Percentiles rank a stretch among this genome's conserved stretches.
phyloP scores from a whole-genome alignment of 768 basidiomycete genomes.

The Mycena capillaripes region DNA sequence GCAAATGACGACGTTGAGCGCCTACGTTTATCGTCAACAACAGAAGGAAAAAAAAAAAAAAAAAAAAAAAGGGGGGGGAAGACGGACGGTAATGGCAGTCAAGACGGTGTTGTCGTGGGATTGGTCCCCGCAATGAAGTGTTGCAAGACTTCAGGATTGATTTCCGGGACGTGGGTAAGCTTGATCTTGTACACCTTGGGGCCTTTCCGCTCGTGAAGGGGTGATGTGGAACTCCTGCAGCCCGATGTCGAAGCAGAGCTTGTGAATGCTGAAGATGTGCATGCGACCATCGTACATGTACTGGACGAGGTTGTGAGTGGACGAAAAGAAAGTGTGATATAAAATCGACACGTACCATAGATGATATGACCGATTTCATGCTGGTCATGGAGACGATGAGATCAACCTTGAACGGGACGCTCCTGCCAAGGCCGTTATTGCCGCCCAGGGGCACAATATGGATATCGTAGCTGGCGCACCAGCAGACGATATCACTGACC shows the following conservation, averaged over 20 bases:
- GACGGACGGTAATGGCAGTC: slow-evolving; percentile 68
- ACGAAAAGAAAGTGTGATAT: background rate
- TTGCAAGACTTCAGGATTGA: slow-evolving; percentile 67
- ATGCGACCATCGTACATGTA: slow-evolving; percentile 68
- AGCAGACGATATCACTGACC: too few species aligned
- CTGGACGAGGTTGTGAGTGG: background rate
- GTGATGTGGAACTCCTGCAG: slow-evolving; percentile 77
- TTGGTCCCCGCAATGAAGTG: slow-evolving; percentile 70
- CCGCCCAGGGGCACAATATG: too few species aligned
- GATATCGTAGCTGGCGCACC: too few species aligned
- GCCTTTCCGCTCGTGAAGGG: slow-evolving; percentile 55
- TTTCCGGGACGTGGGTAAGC: slow-evolving; percentile 68
- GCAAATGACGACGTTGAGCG: slow-evolving; percentile 68
- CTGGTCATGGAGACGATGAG: too few species aligned
- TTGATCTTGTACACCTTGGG: slow-evolving; percentile 78
- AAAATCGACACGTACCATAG: too few species aligned
- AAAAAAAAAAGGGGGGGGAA: too few species aligned
- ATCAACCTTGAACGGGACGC: too few species aligned
- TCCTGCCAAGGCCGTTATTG: too few species aligned
- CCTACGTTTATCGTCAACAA: slow-evolving; percentile 47
- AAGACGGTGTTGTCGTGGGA: slow-evolving; percentile 68
- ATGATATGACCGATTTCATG: too few species aligned
- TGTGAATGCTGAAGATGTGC: slow-evolving; percentile 74
- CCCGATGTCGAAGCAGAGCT: slow-evolving; percentile 68
- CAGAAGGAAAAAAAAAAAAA: slow-evolving; percentile 20